Evolutionary conservation across 352 stramenopile genomes (phyloP).

Genomic region (Pythium oligandrum): DNA sequence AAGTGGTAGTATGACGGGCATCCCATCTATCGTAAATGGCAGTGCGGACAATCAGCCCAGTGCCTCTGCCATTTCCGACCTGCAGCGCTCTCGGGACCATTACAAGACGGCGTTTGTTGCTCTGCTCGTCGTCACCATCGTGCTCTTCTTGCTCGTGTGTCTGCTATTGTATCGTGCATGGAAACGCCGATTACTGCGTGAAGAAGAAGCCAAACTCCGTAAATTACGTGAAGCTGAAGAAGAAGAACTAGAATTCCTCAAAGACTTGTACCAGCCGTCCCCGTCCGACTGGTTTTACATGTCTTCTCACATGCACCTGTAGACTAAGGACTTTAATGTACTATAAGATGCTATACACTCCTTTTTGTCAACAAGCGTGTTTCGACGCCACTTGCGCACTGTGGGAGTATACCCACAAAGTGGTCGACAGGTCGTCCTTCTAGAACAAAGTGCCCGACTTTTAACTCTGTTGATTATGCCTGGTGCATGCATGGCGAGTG

Average conservation of each 20-base stretch:
- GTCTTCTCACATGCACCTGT: conserved; percentile 20
- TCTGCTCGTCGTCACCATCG: conserved; percentile 12
- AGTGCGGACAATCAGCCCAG: neutral
- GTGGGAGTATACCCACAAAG: neutral
- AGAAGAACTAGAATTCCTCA: conserved; percentile 19
- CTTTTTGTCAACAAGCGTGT: neutral
- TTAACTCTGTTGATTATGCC: no score
- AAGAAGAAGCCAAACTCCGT: conserved; percentile 16
- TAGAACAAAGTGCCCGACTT: no score
- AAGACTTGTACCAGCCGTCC: conserved; percentile 18
- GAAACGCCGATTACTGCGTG: conserved; percentile 10
- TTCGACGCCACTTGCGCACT: neutral
- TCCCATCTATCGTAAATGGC: neutral
- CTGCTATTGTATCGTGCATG: conserved; percentile 9
- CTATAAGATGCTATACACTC: no score
- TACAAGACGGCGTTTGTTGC: conserved; percentile 17
- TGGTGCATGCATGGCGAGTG: no score
- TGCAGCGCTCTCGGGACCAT: conserved; percentile 6
- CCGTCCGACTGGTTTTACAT: conserved; percentile 24
- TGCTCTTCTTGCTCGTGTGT: conserved; percentile 6
- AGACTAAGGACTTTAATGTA: no score
- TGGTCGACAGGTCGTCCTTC: no score
- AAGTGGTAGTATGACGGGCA: neutral
- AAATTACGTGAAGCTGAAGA: conserved; percentile 14
- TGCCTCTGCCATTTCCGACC: neutral